Evolutionary conservation across 179 eudicot species (phyloP).

Genomic region (Sideroxylon spinosum): DNA sequence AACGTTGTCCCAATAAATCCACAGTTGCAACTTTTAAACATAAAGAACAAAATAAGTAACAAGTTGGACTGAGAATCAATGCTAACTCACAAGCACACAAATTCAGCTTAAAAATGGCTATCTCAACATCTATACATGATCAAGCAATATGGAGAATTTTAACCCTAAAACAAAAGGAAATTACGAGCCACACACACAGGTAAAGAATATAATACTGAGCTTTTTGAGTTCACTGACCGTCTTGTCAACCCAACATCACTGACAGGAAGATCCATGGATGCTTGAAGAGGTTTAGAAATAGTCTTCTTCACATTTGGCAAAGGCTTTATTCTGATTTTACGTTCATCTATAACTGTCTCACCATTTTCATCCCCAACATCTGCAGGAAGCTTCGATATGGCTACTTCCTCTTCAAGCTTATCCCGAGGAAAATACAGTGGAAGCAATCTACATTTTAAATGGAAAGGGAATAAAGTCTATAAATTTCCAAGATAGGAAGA

Average conservation of each 20-base stretch:
- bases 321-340: constrained; percentile 90
- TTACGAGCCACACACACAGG: too few relatives aligned
- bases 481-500: background rate
- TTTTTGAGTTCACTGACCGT: constrained; percentile 44
- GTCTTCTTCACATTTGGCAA: constrained; percentile 65
- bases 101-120: background rate
- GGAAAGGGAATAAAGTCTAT: background rate
- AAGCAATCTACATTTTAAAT: constrained; percentile 53
- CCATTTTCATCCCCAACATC: constrained; percentile 99
- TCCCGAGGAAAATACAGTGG: constrained; percentile 98
- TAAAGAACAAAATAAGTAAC: background rate
- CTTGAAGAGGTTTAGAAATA: constrained; percentile 50
- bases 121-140: too few relatives aligned
- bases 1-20: background rate
- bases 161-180: background rate
- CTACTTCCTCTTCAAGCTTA: constrained; percentile 85
- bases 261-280: constrained; percentile 60
- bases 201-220: too few relatives aligned
- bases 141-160: too few relatives aligned
- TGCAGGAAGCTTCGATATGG: constrained; percentile 86
- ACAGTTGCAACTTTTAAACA: background rate
- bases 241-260: constrained; percentile 60
- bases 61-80: background rate
- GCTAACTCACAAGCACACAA: background rate
- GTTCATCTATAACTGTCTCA: constrained; percentile 84